Conservation (phyloP, 2,329 filamentous ascomycete species). For the Colletotrichum lentis region DNA sequence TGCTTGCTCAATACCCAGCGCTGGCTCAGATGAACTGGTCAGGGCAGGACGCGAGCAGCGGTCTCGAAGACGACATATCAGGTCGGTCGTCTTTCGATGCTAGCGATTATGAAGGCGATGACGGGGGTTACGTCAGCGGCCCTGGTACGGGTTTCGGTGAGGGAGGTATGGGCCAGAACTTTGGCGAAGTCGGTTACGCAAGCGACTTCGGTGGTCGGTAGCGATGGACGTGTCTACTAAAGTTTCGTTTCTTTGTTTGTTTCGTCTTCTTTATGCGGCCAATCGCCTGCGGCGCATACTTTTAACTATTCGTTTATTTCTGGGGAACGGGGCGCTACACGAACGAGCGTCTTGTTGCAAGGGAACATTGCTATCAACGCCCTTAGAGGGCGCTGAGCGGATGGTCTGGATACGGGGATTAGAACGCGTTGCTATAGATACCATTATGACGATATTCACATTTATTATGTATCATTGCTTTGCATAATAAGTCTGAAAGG, state of each 20-base stretch:
- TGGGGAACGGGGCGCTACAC: constrained; percentile 25
- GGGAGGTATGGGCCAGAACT: constrained; percentile 64
- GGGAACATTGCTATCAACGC: constrained; percentile 25
- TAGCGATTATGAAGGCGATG: constrained; percentile 78
- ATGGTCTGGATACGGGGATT: constrained; percentile 34
- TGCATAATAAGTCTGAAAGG: neutral
- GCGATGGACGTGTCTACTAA: neutral
- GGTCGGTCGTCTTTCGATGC: constrained; percentile 84
- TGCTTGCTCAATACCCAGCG: constrained; percentile 91
- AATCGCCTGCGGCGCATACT: constrained; percentile 12
- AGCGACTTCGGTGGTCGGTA: constrained; percentile 62
- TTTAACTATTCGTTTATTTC: constrained; percentile 10
- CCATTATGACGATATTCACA: constrained; percentile 33
- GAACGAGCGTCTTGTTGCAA: constrained; percentile 28
- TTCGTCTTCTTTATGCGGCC: constrained; percentile 18
- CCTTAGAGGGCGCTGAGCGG: constrained; percentile 17
- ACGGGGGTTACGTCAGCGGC: constrained; percentile 72
- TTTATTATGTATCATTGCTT: neutral
- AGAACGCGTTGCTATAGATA: constrained; percentile 37
- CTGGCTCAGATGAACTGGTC: constrained; percentile 91
- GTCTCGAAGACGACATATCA: constrained; percentile 78
- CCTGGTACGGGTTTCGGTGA: constrained; percentile 68
- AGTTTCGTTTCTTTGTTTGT: neutral
- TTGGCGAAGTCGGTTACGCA: constrained; percentile 62
- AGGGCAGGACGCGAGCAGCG: constrained; percentile 69